phyloP scores from a whole-genome alignment of 306 rosid genomes.

The Astragalus membranaceus region DNA sequence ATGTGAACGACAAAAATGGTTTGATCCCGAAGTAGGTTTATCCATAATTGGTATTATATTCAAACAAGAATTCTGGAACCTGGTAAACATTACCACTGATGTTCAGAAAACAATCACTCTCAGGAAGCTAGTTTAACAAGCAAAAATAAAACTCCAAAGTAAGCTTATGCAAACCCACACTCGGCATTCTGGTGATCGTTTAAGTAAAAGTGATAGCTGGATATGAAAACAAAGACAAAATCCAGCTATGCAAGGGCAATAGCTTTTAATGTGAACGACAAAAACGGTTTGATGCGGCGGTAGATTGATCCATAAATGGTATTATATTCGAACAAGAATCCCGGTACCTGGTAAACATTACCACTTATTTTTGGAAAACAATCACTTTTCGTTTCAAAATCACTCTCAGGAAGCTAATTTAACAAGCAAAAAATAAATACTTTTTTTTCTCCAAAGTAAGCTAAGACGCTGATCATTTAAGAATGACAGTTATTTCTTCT shows the following conservation, averaged over 20 bases:
- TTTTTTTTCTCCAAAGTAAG: background rate
- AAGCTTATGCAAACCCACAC: background rate
- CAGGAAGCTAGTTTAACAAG: background rate
- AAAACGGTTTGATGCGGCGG: background rate
- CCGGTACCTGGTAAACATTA: background rate
- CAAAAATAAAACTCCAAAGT: background rate
- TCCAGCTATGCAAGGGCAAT: slow-evolving; percentile 30
- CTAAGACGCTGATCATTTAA: background rate
- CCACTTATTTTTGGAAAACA: background rate
- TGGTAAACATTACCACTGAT: background rate
- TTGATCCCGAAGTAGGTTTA: background rate
- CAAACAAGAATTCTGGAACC: background rate
- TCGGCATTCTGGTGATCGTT: background rate
- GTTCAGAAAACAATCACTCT: background rate
- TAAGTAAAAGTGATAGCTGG: background rate
- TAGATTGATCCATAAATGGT: slow-evolving; percentile 6
- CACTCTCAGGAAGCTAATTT: background rate
- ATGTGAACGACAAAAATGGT: slow-evolving; percentile 25
- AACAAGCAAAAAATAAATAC: background rate
- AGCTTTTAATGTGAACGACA: slow-evolving; percentile 27
- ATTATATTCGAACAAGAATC: slow-evolving; percentile 12
- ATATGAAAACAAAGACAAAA: slow-evolving; percentile 21
- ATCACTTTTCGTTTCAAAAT: background rate
- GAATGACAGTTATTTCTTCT: background rate
- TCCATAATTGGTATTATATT: slow-evolving; percentile 8